These are phyloP conservation scores for Astragalus membranaceus DNA, from an alignment of 306 rosid species.

Conservation along the genomic window DNA sequence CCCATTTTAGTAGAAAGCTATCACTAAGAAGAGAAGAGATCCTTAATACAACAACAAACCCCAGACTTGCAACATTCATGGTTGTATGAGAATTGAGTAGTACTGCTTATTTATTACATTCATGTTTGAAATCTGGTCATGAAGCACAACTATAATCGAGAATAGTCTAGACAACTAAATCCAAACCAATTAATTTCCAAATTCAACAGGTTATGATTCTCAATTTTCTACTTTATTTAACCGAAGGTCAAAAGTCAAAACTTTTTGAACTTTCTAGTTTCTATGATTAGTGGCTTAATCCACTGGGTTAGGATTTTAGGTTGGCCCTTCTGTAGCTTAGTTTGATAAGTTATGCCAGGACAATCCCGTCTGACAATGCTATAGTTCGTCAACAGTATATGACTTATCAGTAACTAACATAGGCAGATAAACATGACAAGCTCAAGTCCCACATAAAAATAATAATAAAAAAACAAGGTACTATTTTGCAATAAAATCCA, in stretches of 20 bases:
- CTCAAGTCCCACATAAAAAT: constrained; percentile 5
- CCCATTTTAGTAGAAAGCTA: not conserved
- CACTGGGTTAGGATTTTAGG: not conserved
- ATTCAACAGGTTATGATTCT: not conserved
- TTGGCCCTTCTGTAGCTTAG: not conserved
- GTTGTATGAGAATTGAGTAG: not conserved
- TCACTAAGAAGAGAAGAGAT: not conserved
- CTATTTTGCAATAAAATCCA: constrained; percentile 19
- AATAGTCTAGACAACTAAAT: not conserved
- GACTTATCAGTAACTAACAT: not conserved
- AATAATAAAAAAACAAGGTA: not conserved
- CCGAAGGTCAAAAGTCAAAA: not conserved
- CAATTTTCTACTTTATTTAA: not conserved
- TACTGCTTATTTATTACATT: not conserved
- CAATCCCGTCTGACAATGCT: not conserved
- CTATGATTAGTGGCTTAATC: not conserved
- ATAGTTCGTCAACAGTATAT: constrained; percentile 1
- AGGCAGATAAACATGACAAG: not conserved
- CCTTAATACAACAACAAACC: not conserved
- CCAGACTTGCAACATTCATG: not conserved
- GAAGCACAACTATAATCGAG: not conserved
- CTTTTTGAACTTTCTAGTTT: not conserved
- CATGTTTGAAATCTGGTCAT: constrained; percentile 13
- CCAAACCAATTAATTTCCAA: not conserved
- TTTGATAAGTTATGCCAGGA: not conserved